Percentiles rank a stretch among this genome's conserved stretches.
phyloP scores from a whole-genome alignment of 164 flowering plant species.

The Chimonanthus salicifolius region DNA sequence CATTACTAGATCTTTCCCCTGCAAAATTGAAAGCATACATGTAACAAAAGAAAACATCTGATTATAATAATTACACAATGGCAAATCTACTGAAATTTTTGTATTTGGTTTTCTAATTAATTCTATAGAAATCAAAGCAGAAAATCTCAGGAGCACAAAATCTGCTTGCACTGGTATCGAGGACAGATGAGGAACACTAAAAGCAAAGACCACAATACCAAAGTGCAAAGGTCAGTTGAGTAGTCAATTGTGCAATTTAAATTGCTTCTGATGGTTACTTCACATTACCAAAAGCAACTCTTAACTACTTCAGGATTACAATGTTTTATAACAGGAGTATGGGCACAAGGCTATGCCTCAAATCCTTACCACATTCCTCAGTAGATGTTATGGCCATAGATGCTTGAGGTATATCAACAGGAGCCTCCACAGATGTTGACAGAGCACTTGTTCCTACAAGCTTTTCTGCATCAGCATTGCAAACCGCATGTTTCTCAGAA shows the following conservation, averaged over 20 bases:
- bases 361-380: slow-evolving; percentile 17
- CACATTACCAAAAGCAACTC: slow-evolving; percentile 8
- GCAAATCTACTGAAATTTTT: neutral
- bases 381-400: slow-evolving; percentile 6
- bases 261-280: slow-evolving; percentile 13
- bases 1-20: slow-evolving; percentile 5
- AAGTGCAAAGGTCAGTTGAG: too few species aligned
- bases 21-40: neutral
- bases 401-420: slow-evolving; percentile 16
- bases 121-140: neutral
- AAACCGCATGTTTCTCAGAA: neutral
- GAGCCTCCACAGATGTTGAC: slow-evolving; percentile 9
- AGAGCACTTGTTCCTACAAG: neutral
- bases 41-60: neutral
- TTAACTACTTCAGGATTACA: slow-evolving; percentile 13
- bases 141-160: neutral
- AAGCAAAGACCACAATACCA: neutral
- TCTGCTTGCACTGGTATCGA: neutral
- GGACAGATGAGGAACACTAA: neutral
- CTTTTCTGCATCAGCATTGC: slow-evolving; percentile 8
- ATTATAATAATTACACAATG: neutral
- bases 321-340: slow-evolving; percentile 12
- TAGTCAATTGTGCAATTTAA: neutral
- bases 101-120: neutral
- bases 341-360: slow-evolving; percentile 9